A percentile compares a stretch with the other conserved stretches of the same genome.
phyloP scores from a whole-genome alignment of 768 basidiomycete genomes.

The Cystobasidium onofrii region DNA sequence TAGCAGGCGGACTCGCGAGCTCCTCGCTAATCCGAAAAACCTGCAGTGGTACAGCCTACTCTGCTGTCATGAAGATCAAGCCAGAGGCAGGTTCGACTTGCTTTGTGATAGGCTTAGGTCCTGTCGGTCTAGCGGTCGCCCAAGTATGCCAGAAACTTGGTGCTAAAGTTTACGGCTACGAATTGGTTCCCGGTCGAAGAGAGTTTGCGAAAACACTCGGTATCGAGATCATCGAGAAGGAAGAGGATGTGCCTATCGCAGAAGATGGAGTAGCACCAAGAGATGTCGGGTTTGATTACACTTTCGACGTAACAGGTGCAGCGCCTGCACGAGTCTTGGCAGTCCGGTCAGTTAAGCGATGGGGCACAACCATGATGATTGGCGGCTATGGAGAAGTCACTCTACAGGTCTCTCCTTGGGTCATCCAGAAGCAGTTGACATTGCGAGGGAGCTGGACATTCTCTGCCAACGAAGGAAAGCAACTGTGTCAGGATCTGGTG shows the following conservation, averaged over 20 bases:
- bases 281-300: conserved; percentile 9
- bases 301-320: conserved; percentile 24
- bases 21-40: neutral
- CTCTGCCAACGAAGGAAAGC: conserved; percentile 20
- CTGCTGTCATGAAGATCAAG: conserved; percentile 29
- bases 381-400: conserved; percentile 22
- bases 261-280: conserved; percentile 12
- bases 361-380: conserved; percentile 30
- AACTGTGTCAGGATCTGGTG: conserved; percentile 23
- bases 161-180: conserved; percentile 24
- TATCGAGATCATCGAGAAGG: conserved; percentile 22
- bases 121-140: conserved; percentile 24
- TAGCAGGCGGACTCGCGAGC: too few species aligned
- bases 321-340: conserved; percentile 10
- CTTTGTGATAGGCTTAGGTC: conserved; percentile 27
- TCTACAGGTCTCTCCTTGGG: conserved; percentile 7
- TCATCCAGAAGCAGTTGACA: conserved; percentile 27
- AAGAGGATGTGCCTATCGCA: conserved; percentile 1
- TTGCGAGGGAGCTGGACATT: conserved; percentile 12
- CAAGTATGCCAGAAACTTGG: conserved; percentile 17
- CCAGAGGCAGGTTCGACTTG: conserved; percentile 1
- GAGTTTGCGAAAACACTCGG: conserved; percentile 27
- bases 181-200: conserved; percentile 12
- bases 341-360: conserved; percentile 10
- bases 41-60: conserved; percentile 14